phyloP scores from a whole-genome alignment of 805 yeast species.

The Ogataea ganodermae region DNA sequence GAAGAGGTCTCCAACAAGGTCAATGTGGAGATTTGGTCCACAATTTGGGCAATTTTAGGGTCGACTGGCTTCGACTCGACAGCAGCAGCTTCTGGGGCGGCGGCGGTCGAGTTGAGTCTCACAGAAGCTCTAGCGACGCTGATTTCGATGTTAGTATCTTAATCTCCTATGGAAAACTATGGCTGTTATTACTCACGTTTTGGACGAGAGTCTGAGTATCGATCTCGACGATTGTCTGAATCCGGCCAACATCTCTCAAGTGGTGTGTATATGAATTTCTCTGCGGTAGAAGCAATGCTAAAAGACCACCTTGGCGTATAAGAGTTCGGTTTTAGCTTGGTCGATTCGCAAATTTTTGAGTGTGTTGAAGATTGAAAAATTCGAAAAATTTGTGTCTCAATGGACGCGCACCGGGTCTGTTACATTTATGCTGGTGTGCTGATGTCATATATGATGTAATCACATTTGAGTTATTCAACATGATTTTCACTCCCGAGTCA shows the following conservation, averaged over 20 bases:
- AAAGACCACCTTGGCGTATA: neutral
- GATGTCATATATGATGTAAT: too few species aligned
- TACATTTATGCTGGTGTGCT: constrained; percentile 2
- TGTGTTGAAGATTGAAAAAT: constrained; percentile 9
- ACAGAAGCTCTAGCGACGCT: constrained; percentile 56
- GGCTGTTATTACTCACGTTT: constrained; percentile 12
- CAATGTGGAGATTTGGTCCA: constrained; percentile 85
- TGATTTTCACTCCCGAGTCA: too few species aligned
- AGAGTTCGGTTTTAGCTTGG: neutral
- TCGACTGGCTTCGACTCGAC: constrained; percentile 58
- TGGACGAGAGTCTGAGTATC: constrained; percentile 19
- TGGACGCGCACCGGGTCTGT: neutral
- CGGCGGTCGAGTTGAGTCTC: constrained; percentile 52
- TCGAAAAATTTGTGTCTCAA: neutral
- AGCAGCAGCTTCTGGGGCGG: constrained; percentile 32
- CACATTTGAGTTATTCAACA: too few species aligned
- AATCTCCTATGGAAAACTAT: neutral
- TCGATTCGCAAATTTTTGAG: constrained; percentile 6
- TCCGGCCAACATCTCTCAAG: constrained; percentile 16
- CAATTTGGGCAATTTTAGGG: constrained; percentile 86
- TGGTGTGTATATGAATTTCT: neutral
- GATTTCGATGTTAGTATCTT: constrained; percentile 42
- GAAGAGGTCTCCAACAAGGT: constrained; percentile 93
- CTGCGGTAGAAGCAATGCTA: constrained; percentile 1
- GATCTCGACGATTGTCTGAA: constrained; percentile 26